phyloP scores from a whole-genome alignment of 2,329 filamentous ascomycete species.

The Calonectria honghensis region DNA sequence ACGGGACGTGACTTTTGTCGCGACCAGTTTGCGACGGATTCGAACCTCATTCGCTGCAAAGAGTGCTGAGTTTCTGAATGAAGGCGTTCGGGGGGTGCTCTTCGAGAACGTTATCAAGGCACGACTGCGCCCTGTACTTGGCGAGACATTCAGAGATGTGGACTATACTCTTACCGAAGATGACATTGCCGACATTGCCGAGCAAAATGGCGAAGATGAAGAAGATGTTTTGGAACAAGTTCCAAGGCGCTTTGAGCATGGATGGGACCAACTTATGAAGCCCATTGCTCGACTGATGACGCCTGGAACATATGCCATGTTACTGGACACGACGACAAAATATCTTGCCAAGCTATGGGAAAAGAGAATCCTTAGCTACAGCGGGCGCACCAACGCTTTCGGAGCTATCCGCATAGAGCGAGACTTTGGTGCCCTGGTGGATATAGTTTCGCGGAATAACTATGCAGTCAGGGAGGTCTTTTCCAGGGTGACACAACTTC shows the following conservation, averaged over 20 bases:
- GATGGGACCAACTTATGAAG: conserved; percentile 90
- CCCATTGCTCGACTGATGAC: conserved; percentile 92
- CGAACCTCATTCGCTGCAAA: conserved; percentile 85
- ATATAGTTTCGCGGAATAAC: conserved; percentile 79
- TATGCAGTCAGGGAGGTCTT: conserved; percentile 88
- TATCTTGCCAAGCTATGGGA: conserved; percentile 88
- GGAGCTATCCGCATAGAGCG: conserved; percentile 90
- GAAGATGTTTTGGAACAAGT: conserved; percentile 79
- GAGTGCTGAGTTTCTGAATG: conserved; percentile 86
- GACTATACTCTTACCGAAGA: conserved; percentile 85
- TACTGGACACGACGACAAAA: conserved; percentile 83
- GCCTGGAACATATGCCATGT: conserved; percentile 81
- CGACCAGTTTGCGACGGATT: conserved; percentile 80
- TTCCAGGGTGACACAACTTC: conserved; percentile 84
- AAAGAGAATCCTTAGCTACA: conserved; percentile 89
- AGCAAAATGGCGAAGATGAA: conserved; percentile 72
- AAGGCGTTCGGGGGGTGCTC: conserved; percentile 86
- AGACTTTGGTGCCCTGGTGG: conserved; percentile 86
- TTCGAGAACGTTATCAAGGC: conserved; percentile 92
- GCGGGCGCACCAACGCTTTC: conserved; percentile 85
- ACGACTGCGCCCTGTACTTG: conserved; percentile 87
- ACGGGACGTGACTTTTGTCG: conserved; percentile 82
- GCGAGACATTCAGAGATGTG: conserved; percentile 92
- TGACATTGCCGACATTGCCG: conserved; percentile 74
- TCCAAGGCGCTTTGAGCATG: conserved; percentile 85